Evolutionary conservation across 2,329 filamentous ascomycete genomes (phyloP).

Genomic region (Diplodia sapinea): DNA sequence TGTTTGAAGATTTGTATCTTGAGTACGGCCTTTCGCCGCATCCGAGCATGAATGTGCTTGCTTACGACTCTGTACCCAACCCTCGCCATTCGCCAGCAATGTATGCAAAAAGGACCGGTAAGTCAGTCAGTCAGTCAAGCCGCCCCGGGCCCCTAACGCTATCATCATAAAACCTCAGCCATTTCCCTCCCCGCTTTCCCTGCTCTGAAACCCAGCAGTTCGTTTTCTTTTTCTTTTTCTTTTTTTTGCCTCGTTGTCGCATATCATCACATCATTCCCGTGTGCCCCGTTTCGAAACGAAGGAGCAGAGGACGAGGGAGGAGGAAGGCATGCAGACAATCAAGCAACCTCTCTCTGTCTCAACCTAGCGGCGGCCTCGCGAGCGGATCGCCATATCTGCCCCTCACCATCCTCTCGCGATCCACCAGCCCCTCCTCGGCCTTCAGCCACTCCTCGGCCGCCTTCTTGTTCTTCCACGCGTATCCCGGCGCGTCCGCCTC

Average conservation of each 20-base stretch:
- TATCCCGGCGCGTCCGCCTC: constrained; percentile 47
- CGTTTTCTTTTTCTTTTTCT: not conserved
- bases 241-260: too few relatives aligned
- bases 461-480: constrained; percentile 47
- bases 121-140: not conserved
- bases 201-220: not conserved
- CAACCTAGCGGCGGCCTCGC: constrained; percentile 1
- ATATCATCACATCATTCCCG: not conserved
- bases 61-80: not conserved
- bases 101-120: not conserved
- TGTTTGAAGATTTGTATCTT: not conserved
- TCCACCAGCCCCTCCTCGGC: constrained; percentile 46
- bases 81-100: not conserved
- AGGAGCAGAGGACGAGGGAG: too few relatives aligned
- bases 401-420: constrained; percentile 42
- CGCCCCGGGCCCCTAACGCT: too few relatives aligned
- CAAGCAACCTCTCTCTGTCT: not conserved
- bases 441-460: constrained; percentile 45
- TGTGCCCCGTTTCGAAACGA: too few relatives aligned
- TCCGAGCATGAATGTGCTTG: not conserved
- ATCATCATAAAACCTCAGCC: not conserved
- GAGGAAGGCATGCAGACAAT: too few relatives aligned
- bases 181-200: not conserved
- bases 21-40: not conserved
- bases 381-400: constrained; percentile 29